Evolutionary conservation across 2,329 filamentous ascomycete species (phyloP).

Genomic region (Hypocrella siamensis): DNA sequence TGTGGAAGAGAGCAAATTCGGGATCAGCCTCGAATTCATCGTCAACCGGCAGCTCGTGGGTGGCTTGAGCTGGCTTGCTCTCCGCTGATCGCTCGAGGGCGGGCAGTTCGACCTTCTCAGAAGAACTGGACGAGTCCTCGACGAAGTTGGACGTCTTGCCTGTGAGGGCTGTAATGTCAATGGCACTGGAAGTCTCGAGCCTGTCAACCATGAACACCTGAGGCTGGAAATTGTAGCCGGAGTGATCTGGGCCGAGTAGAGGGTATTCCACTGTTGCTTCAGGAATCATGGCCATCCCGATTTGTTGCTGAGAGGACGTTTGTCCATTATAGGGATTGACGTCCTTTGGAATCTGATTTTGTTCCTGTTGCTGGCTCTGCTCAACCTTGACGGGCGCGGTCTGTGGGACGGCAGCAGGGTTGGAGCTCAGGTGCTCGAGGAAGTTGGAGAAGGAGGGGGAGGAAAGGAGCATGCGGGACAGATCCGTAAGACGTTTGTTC

Average conservation of each 20-base stretch:
- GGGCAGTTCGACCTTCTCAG: conserved; percentile 40
- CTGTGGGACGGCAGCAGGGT: conserved; percentile 30
- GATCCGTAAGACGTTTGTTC: conserved; percentile 63
- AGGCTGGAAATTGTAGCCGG: conserved; percentile 46
- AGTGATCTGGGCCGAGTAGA: conserved; percentile 44
- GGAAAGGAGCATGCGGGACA: conserved; percentile 67
- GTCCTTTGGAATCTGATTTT: conserved; percentile 46
- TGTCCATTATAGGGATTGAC: conserved; percentile 43
- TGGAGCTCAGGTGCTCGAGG: conserved; percentile 53
- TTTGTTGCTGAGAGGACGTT: conserved; percentile 45
- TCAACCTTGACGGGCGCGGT: conserved; percentile 20
- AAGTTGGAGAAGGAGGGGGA: conserved; percentile 74
- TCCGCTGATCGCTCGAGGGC: conserved; percentile 32
- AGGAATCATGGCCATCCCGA: conserved; percentile 71
- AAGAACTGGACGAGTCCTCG: conserved; percentile 24
- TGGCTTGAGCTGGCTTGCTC: conserved; percentile 14
- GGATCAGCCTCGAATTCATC: conserved; percentile 48
- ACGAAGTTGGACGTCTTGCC: conserved; percentile 51
- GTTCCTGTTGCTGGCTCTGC: conserved; percentile 20
- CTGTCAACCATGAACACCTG: conserved; percentile 65
- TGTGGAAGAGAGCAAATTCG: conserved; percentile 44
- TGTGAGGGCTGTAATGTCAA: conserved; percentile 48
- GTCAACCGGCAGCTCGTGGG: conserved; percentile 20
- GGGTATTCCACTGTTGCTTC: conserved; percentile 64
- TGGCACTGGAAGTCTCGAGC: conserved; percentile 43